Evolutionary conservation across 2,329 filamentous ascomycete genomes (phyloP).

Genomic region (Neonectria coccinea): DNA sequence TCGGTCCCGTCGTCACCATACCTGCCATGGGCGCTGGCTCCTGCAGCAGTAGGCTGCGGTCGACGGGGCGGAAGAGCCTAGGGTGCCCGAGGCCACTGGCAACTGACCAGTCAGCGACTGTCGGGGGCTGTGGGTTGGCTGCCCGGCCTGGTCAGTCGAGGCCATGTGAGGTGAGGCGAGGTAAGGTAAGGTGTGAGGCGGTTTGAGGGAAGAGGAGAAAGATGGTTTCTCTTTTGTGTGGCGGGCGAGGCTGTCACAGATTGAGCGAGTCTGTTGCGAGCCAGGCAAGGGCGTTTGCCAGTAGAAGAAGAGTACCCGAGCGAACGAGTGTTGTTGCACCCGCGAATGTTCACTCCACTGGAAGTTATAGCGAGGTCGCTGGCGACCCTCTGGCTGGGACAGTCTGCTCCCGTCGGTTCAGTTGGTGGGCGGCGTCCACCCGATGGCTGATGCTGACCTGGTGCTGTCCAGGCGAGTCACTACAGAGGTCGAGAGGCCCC

Average conservation of each 20-base stretch:
- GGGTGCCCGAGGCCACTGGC: slow-evolving; percentile 18
- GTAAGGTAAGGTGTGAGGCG: slow-evolving; percentile 15
- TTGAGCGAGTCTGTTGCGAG: slow-evolving; percentile 7
- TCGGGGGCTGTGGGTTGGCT: slow-evolving; percentile 25
- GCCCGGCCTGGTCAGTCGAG: slow-evolving; percentile 25
- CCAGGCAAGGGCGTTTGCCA: not conserved
- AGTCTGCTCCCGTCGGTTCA: not conserved
- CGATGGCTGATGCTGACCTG: slow-evolving; percentile 1
- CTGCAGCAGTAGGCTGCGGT: slow-evolving; percentile 29
- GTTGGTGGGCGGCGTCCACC: not conserved
- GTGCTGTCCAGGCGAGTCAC: not conserved
- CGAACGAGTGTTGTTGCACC: slow-evolving; percentile 8
- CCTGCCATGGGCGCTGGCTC: slow-evolving; percentile 16
- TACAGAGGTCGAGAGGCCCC: not conserved
- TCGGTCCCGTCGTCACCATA: slow-evolving; percentile 14
- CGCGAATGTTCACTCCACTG: not conserved
- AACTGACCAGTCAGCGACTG: slow-evolving; percentile 25
- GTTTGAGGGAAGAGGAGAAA: slow-evolving; percentile 10
- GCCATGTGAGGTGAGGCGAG: slow-evolving; percentile 26
- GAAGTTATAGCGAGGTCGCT: not conserved
- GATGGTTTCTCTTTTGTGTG: slow-evolving; percentile 24
- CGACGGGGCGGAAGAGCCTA: slow-evolving; percentile 21
- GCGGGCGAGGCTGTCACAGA: slow-evolving; percentile 15
- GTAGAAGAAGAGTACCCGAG: not conserved
- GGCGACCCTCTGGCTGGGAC: not conserved